Base-by-base conservation (phyloP, 768 basidiomycete genomes). In the Mycena venus region DNA sequence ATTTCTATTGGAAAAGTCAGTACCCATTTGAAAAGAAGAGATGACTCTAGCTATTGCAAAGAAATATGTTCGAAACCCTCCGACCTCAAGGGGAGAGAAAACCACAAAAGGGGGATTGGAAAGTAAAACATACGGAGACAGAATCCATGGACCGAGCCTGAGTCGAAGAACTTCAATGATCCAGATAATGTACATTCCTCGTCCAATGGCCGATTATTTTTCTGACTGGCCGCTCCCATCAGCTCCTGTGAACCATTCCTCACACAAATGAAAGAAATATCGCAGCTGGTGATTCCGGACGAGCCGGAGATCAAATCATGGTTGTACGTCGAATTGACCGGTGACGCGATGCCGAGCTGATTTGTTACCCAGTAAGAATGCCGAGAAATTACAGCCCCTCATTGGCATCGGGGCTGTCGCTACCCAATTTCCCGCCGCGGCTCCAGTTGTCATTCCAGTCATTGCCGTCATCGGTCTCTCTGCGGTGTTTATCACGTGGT, bases 151-250 rank as follows among this genome's bases (percentile, higher is more conserved):
- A n/a, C n/a, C n/a, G n/a, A n/a, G n/a, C n/a, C n/a, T n/a, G n/a
- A n/a, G n/a, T n/a, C n/a, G n/a, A n/a, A n/a, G 56, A 58, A 58
- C 56, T 58, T 58, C 56, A 58, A n/a, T 10, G 56, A 58, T 58
- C 56, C 56, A 17, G 21, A 58, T n/a, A 19, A 58, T 15, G 56
- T 58, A 17, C 56, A 32, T 31, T 55, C 29, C 29, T 31, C 10
- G 14, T 55, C 53, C 25, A 12, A 25, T 55, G 29, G 9, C 53
- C 4, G 29, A 55, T 23, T 15, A 31, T 55, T n/a, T 8, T 23
- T 29, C 23, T n/a, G 44, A n/a, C n/a, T 29, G n/a, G 29, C 14
- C 53, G 12, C 27, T 55, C 27, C 29, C 53, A 14, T 17, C 3
- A 55, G 53, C 53, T 55, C 15, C 27, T 55, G 29, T 23, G 29